Evolutionary conservation across 2,329 filamentous ascomycete species (phyloP).

Genomic region (Arthrobotrys iridis): DNA sequence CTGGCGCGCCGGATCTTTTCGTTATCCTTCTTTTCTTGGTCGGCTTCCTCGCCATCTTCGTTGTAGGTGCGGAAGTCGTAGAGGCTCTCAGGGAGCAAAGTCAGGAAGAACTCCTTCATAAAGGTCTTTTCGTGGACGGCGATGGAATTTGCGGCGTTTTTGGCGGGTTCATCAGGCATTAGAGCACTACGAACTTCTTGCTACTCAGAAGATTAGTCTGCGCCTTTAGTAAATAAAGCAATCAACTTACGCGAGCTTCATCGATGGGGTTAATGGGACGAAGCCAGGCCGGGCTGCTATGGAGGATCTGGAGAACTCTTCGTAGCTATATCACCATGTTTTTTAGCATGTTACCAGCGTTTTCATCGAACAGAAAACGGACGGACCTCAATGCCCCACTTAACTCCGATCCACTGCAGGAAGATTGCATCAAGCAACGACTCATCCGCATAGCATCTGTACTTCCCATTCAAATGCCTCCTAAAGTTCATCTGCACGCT

Average conservation of each 20-base stretch:
- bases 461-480: conserved; percentile 69
- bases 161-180: conserved; percentile 3
- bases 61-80: conserved; percentile 58
- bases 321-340: conserved; percentile 13
- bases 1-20: conserved; percentile 45
- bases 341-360: not conserved
- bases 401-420: conserved; percentile 67
- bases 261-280: conserved; percentile 30
- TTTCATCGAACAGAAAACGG: not conserved
- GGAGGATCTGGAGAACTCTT: conserved; percentile 23
- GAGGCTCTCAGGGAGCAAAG: conserved; percentile 39
- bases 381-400: conserved; percentile 64
- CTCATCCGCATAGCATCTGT: conserved; percentile 70
- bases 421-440: conserved; percentile 69
- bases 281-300: conserved; percentile 28
- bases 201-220: not conserved
- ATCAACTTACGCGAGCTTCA: conserved; percentile 28
- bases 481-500: conserved; percentile 66
- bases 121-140: conserved; percentile 17
- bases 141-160: not conserved
- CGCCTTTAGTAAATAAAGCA: not conserved
- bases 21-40: conserved; percentile 54
- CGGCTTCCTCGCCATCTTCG: conserved; percentile 60
- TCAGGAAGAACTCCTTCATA: conserved; percentile 53
- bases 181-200: conserved; percentile 39